Percentiles rank a stretch among this genome's conserved stretches.
Conservation (phyloP, 257 asterid species). For the Solanum habrochaites region DNA sequence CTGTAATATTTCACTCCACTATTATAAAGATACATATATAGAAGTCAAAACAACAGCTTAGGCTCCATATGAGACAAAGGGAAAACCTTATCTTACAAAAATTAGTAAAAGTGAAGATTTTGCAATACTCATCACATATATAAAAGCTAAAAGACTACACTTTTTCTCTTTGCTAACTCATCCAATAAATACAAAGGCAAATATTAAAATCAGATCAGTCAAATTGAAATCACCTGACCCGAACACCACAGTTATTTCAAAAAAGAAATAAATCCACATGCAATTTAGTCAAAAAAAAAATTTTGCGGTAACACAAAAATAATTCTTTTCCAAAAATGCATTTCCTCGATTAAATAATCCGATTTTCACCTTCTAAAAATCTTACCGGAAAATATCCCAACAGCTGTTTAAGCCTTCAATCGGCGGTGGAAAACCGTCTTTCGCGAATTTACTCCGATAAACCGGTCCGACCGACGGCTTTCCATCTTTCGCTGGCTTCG, state of each 20-base stretch:
- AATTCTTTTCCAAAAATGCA: not conserved
- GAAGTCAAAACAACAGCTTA: not conserved
- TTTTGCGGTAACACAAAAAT: not conserved
- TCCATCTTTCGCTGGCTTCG: conserved; percentile 56
- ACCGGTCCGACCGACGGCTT: conserved; percentile 82
- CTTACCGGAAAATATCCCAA: conserved; percentile 91
- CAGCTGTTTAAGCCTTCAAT: conserved; percentile 65
- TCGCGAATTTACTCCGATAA: conserved; percentile 62
- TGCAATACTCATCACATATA: not conserved
- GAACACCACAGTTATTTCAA: not conserved
- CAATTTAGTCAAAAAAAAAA: not conserved
- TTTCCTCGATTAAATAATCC: not conserved
- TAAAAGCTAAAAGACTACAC: not conserved
- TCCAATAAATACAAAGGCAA: not conserved
- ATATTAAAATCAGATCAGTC: not conserved
- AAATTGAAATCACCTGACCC: not conserved
- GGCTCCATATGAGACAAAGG: not conserved
- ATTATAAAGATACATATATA: not conserved
- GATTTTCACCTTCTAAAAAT: not conserved
- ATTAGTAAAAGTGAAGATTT: not conserved
- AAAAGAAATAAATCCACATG: not conserved
- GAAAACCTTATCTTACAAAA: not conserved
- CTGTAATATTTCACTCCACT: not conserved
- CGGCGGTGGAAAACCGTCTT: conserved; percentile 73
- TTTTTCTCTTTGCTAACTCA: not conserved